Evolutionary conservation across 345 rosid genomes (phyloP).

Genomic region (Citropsis articulata): DNA sequence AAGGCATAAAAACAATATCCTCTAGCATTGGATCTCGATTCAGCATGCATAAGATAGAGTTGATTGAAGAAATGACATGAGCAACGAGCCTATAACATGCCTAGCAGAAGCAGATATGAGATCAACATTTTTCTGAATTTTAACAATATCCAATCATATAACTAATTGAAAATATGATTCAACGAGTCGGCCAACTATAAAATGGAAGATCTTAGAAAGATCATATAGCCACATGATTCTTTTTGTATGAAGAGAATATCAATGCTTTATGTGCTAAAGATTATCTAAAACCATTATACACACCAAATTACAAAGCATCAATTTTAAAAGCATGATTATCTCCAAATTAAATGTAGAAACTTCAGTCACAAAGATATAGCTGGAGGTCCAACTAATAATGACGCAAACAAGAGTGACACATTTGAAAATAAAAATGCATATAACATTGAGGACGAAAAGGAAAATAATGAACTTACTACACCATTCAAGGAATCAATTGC

Average conservation of each 20-base stretch:
- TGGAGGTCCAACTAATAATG: neutral
- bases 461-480: slow-evolving; percentile 49
- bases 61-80: neutral
- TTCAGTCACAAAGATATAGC: neutral
- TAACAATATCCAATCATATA: neutral
- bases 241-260: neutral
- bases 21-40: neutral
- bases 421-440: neutral
- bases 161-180: neutral
- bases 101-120: neutral
- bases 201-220: neutral
- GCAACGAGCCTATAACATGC: neutral
- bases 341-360: neutral
- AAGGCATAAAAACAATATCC: neutral
- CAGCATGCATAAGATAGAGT: neutral
- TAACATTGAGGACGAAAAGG: neutral
- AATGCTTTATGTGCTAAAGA: neutral
- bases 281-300: neutral
- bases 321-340: neutral
- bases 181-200: neutral
- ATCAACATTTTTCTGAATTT: neutral
- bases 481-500: slow-evolving; percentile 80
- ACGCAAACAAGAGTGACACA: neutral
- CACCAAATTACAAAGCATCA: neutral
- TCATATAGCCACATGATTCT: neutral